phyloP scores from a whole-genome alignment of 2,329 filamentous ascomycete genomes.

The Keithomyces neogunnii region DNA sequence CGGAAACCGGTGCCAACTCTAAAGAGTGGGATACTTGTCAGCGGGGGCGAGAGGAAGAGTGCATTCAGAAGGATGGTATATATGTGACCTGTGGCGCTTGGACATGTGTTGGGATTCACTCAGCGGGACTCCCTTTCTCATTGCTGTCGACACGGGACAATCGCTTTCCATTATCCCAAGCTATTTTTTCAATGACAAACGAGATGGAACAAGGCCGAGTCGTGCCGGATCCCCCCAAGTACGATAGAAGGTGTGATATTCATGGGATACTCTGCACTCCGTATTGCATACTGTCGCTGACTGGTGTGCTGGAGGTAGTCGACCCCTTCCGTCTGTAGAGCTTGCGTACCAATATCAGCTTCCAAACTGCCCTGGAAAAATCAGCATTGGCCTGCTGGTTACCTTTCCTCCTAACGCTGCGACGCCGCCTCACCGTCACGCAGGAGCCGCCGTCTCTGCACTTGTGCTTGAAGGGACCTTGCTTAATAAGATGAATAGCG shows the following conservation, averaged over 20 bases:
- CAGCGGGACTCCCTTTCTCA: too few species aligned
- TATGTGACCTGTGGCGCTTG: too few species aligned
- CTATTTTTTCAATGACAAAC: background rate
- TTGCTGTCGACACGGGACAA: too few species aligned
- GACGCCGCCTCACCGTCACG: conserved; percentile 15
- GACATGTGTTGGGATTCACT: too few species aligned
- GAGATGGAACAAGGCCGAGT: conserved; percentile 8
- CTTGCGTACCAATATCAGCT: conserved; percentile 13
- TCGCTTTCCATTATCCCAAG: too few species aligned
- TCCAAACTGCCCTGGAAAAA: conserved; percentile 14
- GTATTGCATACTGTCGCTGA: too few species aligned
- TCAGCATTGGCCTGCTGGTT: conserved; percentile 13
- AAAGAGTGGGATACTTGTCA: too few species aligned
- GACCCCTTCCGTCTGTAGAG: conserved; percentile 6
- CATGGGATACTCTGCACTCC: too few species aligned
- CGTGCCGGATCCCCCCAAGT: conserved; percentile 1
- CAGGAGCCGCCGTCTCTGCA: conserved; percentile 12
- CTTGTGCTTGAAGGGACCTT: conserved; percentile 12
- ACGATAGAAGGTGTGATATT: background rate
- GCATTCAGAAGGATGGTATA: too few species aligned
- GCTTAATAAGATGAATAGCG: conserved; percentile 17
- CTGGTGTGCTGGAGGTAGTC: background rate
- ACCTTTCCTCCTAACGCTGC: conserved; percentile 12
- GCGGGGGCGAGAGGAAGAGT: too few species aligned
- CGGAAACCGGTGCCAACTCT: too few species aligned